Conservation (phyloP, 129 eudicot genomes). For the Lactuca saligna region DNA sequence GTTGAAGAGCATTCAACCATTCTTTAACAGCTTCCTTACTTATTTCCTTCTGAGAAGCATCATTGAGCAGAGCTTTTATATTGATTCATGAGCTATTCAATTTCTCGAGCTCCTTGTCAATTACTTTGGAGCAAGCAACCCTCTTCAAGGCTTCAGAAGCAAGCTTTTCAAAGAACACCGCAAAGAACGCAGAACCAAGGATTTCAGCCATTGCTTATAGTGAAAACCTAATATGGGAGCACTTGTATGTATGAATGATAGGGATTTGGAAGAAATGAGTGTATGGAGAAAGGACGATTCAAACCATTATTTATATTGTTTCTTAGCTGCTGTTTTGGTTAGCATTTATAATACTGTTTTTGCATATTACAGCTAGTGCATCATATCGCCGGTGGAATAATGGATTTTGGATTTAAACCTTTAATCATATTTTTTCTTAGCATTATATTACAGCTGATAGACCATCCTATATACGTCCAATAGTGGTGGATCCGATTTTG, state of each 20-base stretch:
- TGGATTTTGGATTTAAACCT: too few species aligned
- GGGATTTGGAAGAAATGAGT: too few species aligned
- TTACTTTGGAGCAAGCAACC: background rate
- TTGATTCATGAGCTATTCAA: background rate
- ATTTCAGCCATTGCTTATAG: conserved; percentile 6
- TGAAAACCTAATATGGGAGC: background rate
- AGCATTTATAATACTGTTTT: background rate
- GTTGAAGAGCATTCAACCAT: conserved; percentile 1
- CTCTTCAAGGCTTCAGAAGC: background rate
- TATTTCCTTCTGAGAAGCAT: conserved; percentile 10
- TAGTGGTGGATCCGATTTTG: too few species aligned
- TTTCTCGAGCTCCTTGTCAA: background rate
- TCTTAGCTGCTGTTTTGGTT: conserved; percentile 41
- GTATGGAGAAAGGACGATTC: too few species aligned
- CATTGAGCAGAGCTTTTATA: background rate
- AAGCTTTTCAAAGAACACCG: background rate
- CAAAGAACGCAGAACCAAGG: background rate
- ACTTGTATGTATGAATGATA: too few species aligned
- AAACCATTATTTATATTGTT: conserved; percentile 61
- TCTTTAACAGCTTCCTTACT: background rate
- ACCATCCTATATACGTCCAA: too few species aligned
- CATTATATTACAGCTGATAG: too few species aligned
- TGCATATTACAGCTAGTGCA: too few species aligned
- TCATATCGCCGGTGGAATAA: too few species aligned
- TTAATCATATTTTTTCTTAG: too few species aligned